Evolutionary conservation across 1,284 basidiomycete species (phyloP).

Genomic region (Dichomitus squalens): DNA sequence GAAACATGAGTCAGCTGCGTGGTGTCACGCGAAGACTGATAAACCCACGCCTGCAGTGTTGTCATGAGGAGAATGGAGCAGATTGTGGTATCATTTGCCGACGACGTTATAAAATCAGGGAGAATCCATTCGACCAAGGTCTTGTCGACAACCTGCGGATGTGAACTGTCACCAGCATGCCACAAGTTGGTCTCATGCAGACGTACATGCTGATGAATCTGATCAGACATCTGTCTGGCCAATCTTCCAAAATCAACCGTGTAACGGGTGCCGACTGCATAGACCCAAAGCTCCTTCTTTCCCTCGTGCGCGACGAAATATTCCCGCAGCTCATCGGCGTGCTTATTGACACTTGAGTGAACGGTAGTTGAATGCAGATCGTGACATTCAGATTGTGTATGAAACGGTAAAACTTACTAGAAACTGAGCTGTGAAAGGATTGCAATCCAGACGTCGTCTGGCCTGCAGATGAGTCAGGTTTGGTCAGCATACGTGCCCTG

Average conservation of each 20-base stretch:
- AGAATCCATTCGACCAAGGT: conserved; percentile 43
- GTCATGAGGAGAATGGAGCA: conserved; percentile 48
- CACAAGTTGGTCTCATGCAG: no score
- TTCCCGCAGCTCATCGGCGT: conserved; percentile 41
- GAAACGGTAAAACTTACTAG: not conserved
- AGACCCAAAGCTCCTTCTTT: conserved; percentile 36
- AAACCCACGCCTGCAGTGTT: conserved; percentile 34
- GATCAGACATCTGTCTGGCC: conserved; percentile 36
- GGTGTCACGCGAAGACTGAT: not conserved
- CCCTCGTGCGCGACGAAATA: conserved; percentile 45
- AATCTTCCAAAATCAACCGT: conserved; percentile 37
- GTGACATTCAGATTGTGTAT: no score
- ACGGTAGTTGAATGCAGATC: no score
- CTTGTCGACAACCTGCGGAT: conserved; percentile 34
- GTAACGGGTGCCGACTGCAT: conserved; percentile 3
- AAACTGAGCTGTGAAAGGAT: not conserved
- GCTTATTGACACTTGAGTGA: conserved; percentile 35
- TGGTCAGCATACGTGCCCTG: no score
- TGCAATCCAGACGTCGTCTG: not conserved
- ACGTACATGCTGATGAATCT: conserved; percentile 27
- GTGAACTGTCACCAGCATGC: no score
- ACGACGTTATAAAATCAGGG: conserved; percentile 51
- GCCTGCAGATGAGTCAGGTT: no score
- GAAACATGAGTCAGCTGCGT: no score
- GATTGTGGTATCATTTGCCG: conserved; percentile 40